phyloP scores from a whole-genome alignment of 2,329 filamentous ascomycete species.

The Hypoxylon sp. region DNA sequence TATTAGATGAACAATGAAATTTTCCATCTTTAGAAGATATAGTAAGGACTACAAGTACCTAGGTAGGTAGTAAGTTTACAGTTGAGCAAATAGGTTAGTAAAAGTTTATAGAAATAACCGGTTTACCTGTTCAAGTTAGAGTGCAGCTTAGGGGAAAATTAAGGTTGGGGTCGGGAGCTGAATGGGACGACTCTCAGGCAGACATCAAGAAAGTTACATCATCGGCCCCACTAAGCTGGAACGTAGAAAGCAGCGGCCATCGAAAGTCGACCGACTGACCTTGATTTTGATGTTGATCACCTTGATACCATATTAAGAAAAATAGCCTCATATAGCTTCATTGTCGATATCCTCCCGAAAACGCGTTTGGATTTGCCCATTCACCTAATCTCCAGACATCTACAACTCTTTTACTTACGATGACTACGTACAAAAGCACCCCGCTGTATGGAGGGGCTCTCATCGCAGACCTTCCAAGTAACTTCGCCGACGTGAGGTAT shows the following conservation, averaged over 20 bases:
- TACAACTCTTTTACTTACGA: conserved; percentile 48
- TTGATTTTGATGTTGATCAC: conserved; percentile 9
- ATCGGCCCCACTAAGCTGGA: conserved; percentile 31
- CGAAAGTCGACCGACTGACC: conserved; percentile 12
- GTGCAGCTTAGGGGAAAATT: not conserved
- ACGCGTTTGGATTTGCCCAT: not conserved
- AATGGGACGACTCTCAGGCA: conserved; percentile 7
- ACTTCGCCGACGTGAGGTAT: conserved; percentile 81
- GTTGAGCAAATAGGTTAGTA: no score
- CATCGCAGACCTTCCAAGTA: conserved; percentile 73
- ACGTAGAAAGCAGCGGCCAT: conserved; percentile 15
- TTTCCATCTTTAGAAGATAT: no score
- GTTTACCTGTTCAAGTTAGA: conserved; percentile 4
- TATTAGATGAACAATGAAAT: no score
- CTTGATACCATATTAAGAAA: conserved; percentile 14
- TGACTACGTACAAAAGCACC: conserved; percentile 68
- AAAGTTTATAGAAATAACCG: no score
- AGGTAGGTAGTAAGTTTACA: no score
- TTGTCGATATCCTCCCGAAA: conserved; percentile 1
- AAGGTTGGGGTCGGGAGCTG: not conserved
- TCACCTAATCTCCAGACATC: not conserved
- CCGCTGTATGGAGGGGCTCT: conserved; percentile 81
- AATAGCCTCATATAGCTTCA: not conserved
- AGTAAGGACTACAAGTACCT: no score
- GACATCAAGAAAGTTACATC: conserved; percentile 32